Conservation (phyloP, 306 rosid species). For the Vigna reflexopilosa region DNA sequence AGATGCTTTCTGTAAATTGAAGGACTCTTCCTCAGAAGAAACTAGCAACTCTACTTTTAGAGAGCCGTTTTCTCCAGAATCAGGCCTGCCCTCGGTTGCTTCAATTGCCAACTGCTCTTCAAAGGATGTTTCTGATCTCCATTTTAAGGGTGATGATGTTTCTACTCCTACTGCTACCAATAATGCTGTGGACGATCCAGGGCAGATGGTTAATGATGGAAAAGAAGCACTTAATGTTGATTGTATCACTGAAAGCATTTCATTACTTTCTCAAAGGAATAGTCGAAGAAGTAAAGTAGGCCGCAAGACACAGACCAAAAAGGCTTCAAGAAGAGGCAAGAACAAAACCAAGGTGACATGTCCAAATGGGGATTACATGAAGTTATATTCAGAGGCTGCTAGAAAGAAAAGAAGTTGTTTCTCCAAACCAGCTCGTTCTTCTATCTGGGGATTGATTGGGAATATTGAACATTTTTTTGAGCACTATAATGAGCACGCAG, state of each 20-base stretch:
- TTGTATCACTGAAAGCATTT: conserved; percentile 49
- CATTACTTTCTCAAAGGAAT: conserved; percentile 62
- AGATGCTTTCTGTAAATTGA: conserved; percentile 46
- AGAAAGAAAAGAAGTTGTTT: conserved; percentile 85
- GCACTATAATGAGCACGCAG: conserved; percentile 55
- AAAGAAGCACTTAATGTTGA: conserved; percentile 56
- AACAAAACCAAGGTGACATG: conserved; percentile 51
- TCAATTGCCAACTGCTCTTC: conserved; percentile 48
- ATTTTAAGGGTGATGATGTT: conserved; percentile 47
- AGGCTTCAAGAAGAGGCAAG: conserved; percentile 66
- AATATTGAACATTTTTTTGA: conserved; percentile 63
- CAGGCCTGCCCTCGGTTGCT: conserved; percentile 51
- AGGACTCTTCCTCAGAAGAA: conserved; percentile 49
- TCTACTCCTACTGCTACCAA: conserved; percentile 55
- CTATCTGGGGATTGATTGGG: conserved; percentile 83
- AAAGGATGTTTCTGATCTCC: conserved; percentile 51
- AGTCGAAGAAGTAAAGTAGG: conserved; percentile 59
- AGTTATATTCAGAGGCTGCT: conserved; percentile 54
- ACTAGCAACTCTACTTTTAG: conserved; percentile 44
- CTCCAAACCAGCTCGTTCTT: conserved; percentile 78
- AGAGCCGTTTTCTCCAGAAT: conserved; percentile 50
- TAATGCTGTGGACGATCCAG: conserved; percentile 42
- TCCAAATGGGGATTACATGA: conserved; percentile 44
- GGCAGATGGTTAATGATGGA: conserved; percentile 53
- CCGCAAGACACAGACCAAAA: conserved; percentile 64